Percentiles rank a stretch among this genome's conserved stretches.
Evolutionary conservation across 2,329 filamentous ascomycete genomes (phyloP).

Genomic region (Beauveria scarabaeidicola): DNA sequence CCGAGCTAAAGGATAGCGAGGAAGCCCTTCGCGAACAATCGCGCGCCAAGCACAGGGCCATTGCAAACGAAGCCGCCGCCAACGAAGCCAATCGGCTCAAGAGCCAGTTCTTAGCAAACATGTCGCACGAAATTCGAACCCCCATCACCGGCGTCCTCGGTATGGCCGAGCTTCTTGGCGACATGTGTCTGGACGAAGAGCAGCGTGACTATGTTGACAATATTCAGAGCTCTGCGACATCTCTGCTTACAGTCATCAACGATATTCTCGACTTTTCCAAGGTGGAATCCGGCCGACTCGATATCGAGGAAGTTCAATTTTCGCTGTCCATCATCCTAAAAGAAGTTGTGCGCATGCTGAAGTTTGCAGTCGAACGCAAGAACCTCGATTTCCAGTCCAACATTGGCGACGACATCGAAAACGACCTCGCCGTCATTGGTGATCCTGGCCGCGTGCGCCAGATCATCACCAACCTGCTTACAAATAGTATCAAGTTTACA

Average conservation of each 20-base stretch:
- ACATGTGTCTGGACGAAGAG: slow-evolving; percentile 59
- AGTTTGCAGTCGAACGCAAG: slow-evolving; percentile 74
- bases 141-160: slow-evolving; percentile 75
- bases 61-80: slow-evolving; percentile 68
- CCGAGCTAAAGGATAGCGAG: slow-evolving; percentile 59
- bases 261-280: slow-evolving; percentile 89
- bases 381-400: slow-evolving; percentile 63
- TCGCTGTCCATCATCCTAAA: slow-evolving; percentile 63
- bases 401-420: slow-evolving; percentile 52
- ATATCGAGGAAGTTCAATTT: slow-evolving; percentile 75
- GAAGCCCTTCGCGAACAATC: slow-evolving; percentile 54
- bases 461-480: slow-evolving; percentile 72
- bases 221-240: slow-evolving; percentile 71
- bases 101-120: slow-evolving; percentile 70
- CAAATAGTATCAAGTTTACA: slow-evolving; percentile 70
- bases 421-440: slow-evolving; percentile 71
- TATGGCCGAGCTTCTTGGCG: slow-evolving; percentile 66
- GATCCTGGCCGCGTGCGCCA: slow-evolving; percentile 79
- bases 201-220: slow-evolving; percentile 69
- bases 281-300: slow-evolving; percentile 66
- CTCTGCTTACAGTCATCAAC: slow-evolving; percentile 78
- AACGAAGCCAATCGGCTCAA: slow-evolving; percentile 76
- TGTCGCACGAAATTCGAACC: slow-evolving; percentile 73
- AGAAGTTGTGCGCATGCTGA: slow-evolving; percentile 80
- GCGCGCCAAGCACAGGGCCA: slow-evolving; percentile 58